Evolutionary conservation across 306 rosid species (phyloP), one percentile per base, ranked within the genome.

Genomic region (Gillenia trifoliata): DNA sequence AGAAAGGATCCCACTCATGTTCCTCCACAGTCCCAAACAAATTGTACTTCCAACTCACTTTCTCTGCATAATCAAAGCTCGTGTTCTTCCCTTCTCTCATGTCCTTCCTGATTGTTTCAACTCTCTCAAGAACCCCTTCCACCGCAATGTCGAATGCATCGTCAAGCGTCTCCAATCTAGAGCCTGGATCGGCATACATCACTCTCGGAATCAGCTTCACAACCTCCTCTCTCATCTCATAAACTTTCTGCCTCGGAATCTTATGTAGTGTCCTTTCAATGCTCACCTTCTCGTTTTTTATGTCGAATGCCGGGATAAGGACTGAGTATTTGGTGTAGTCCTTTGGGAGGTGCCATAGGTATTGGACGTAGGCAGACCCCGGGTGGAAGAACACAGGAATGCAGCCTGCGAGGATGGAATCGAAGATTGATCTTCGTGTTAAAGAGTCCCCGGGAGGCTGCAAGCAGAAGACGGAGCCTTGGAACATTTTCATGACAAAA

Each of bases 381-480:
- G 88, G 88, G 26, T 83, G 81, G 31, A 86, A 84, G 70, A 86
- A 86, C 38, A 86, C 86, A 0, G 86, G 90, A 11, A 86, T 79
- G 56, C 89, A 86, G 1, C 89, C 89, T 3, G 87, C 85, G 22
- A 86, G 45, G 31, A 86, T 83, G 1, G 87, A 81, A 73, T 86
- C 87, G 20, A 86, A 86, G 16, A 77, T 70, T 11, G 89, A 86
- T 30, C 89, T 75, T 66, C 89, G 60, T 1, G 87, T 86, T 30
- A 45, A 65, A 1, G 89, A 86, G 68, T 83, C 89, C 22, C 90
- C 90, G 0, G 80, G 81, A 56, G 90, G 88, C 79, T 79, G 88
- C 34, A 86, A 31, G 83, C 88, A 84, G 82, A 83, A 88, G 47
- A 72, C 79, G 47, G 88, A 86, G 22, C 71, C 74, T 57, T 79